Evolutionary conservation across 331 rosid genomes (phyloP).

Genomic region (Saraca asoca): DNA sequence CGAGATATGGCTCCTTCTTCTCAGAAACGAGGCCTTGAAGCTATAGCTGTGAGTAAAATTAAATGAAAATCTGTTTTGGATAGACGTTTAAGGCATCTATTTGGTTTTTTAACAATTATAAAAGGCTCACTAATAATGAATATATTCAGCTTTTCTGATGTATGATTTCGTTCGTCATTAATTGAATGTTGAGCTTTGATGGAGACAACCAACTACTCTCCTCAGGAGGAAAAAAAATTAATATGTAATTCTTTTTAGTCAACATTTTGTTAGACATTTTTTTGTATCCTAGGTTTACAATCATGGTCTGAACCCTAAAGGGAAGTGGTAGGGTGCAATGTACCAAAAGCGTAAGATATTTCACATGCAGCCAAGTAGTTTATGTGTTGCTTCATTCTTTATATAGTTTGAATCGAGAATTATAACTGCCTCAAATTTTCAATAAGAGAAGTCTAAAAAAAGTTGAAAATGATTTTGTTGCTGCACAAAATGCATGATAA

Average conservation of each 20-base stretch:
- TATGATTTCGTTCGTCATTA: slow-evolving; percentile 12
- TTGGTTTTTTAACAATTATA: slow-evolving; percentile 17
- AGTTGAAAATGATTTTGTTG: slow-evolving; percentile 22
- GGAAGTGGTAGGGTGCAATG: slow-evolving; percentile 29
- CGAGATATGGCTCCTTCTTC: slow-evolving; percentile 67
- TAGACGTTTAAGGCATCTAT: slow-evolving; percentile 33
- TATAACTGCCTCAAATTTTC: slow-evolving; percentile 15
- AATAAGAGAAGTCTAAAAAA: slow-evolving; percentile 28
- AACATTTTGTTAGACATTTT: background rate
- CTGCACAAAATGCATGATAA: slow-evolving; percentile 4
- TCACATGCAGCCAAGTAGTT: slow-evolving; percentile 18
- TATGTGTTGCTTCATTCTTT: background rate
- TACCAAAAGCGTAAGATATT: slow-evolving; percentile 6
- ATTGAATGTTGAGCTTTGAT: slow-evolving; percentile 19
- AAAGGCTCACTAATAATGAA: slow-evolving; percentile 21
- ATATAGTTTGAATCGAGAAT: background rate
- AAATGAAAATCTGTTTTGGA: slow-evolving; percentile 8
- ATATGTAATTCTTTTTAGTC: background rate
- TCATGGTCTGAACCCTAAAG: slow-evolving; percentile 12
- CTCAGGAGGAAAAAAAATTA: background rate
- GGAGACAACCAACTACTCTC: slow-evolving; percentile 17
- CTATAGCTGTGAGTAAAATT: slow-evolving; percentile 84
- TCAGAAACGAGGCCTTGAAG: slow-evolving; percentile 87
- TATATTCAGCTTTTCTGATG: slow-evolving; percentile 19
- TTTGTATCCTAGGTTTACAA: slow-evolving; percentile 17